Conservation (phyloP, 1,139 yeast genomes). For the Sugiyamaella pinicola region DNA sequence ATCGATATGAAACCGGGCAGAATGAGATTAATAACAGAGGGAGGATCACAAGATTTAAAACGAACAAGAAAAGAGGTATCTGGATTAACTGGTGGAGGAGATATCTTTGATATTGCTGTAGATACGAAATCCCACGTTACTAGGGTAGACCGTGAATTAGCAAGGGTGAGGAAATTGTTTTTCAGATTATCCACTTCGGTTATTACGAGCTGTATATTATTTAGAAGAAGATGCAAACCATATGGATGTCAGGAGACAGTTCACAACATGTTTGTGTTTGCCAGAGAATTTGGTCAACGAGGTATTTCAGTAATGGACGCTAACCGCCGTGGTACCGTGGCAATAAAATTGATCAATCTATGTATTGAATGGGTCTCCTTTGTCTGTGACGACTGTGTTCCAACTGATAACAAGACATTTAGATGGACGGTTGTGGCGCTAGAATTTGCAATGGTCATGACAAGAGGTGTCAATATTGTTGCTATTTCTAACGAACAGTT, state of each 20-base stretch:
- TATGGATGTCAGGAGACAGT: slow-evolving; percentile 66
- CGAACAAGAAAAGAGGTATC: slow-evolving; percentile 49
- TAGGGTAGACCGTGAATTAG: slow-evolving; percentile 73
- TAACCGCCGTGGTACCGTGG: slow-evolving; percentile 65
- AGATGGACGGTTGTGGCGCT: slow-evolving; percentile 95
- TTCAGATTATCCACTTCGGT: slow-evolving; percentile 70
- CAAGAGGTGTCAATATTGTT: slow-evolving; percentile 84
- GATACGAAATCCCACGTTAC: slow-evolving; percentile 74
- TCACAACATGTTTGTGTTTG: slow-evolving; percentile 75
- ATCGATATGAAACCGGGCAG: slow-evolving; percentile 64
- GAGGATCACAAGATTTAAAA: slow-evolving; percentile 54
- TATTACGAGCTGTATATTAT: slow-evolving; percentile 61
- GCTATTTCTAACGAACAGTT: slow-evolving; percentile 81
- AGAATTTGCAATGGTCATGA: slow-evolving; percentile 95
- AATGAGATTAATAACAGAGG: slow-evolving; percentile 68
- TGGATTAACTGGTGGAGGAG: slow-evolving; percentile 51
- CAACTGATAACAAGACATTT: slow-evolving; percentile 87
- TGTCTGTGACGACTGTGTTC: slow-evolving; percentile 91
- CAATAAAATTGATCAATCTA: slow-evolving; percentile 70
- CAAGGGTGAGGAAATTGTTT: slow-evolving; percentile 65
- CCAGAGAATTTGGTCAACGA: slow-evolving; percentile 80
- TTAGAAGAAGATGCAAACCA: slow-evolving; percentile 50
- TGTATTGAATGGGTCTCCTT: slow-evolving; percentile 91
- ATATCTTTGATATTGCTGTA: slow-evolving; percentile 52
- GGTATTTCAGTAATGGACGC: slow-evolving; percentile 68